phyloP scores from a whole-genome alignment of 352 stramenopile genomes.

The Globisporangium parvum region DNA sequence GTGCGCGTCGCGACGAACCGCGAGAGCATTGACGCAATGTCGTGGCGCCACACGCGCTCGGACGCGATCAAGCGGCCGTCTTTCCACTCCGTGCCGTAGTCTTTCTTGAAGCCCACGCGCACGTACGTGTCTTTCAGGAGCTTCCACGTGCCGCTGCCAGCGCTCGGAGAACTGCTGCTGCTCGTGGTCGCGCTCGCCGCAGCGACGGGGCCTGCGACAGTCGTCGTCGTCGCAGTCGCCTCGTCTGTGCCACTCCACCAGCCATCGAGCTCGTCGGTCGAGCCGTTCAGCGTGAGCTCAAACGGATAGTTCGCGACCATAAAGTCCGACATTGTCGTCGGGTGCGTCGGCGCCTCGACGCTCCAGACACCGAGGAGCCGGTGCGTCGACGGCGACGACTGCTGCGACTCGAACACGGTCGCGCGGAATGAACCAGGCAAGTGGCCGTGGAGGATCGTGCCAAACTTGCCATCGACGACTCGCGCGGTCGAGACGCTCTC shows the following conservation, averaged over 20 bases:
- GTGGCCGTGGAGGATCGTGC: slow-evolving; percentile 59
- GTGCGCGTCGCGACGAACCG: slow-evolving; percentile 77
- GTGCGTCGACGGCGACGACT: slow-evolving; percentile 22
- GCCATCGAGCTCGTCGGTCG: slow-evolving; percentile 48
- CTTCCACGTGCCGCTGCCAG: slow-evolving; percentile 41
- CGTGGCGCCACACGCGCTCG: slow-evolving; percentile 79
- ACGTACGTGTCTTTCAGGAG: slow-evolving; percentile 83
- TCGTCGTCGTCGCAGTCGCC: slow-evolving; percentile 12
- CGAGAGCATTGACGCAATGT: slow-evolving; percentile 77
- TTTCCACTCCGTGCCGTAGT: slow-evolving; percentile 86
- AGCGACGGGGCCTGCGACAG: not conserved
- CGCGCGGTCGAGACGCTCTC: slow-evolving; percentile 40
- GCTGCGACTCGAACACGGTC: slow-evolving; percentile 36
- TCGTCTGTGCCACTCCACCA: slow-evolving; percentile 70
- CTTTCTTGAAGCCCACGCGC: slow-evolving; percentile 85
- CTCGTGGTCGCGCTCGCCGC: not conserved
- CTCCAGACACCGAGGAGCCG: slow-evolving; percentile 64
- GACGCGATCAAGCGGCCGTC: slow-evolving; percentile 70
- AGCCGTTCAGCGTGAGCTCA: slow-evolving; percentile 49
- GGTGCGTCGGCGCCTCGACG: slow-evolving; percentile 29
- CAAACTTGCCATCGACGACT: slow-evolving; percentile 66
- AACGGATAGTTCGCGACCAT: slow-evolving; percentile 65
- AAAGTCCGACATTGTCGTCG: slow-evolving; percentile 52
- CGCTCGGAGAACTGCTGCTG: not conserved
- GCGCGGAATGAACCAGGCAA: slow-evolving; percentile 53